These are phyloP conservation scores for Amphirosellinia nigrospora DNA, from an alignment of 495 filamentous ascomycete species.

Conservation along the genomic window DNA sequence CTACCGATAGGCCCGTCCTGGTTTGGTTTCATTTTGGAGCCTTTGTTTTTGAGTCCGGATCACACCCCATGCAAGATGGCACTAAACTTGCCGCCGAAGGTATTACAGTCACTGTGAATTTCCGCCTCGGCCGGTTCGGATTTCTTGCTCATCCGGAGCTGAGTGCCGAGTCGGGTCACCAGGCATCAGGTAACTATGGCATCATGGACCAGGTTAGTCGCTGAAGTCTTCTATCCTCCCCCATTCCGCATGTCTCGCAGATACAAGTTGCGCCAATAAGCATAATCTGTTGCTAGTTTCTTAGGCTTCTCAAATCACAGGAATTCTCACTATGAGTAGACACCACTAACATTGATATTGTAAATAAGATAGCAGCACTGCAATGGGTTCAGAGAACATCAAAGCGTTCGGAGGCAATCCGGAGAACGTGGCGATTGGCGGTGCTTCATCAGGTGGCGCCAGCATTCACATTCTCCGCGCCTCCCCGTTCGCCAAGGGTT, in stretches of 20 bases:
- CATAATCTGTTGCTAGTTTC: no score
- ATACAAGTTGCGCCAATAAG: no score
- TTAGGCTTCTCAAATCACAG: no score
- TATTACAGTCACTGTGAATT: slow-evolving; percentile 51
- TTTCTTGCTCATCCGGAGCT: slow-evolving; percentile 48
- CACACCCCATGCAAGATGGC: slow-evolving; percentile 24
- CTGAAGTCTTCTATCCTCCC: no score
- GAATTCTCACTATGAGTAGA: no score
- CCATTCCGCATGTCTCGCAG: no score
- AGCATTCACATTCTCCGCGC: slow-evolving; percentile 28
- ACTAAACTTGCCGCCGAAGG: not conserved
- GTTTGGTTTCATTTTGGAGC: slow-evolving; percentile 41
- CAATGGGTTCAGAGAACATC: slow-evolving; percentile 62
- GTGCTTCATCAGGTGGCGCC: slow-evolving; percentile 30
- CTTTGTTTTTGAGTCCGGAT: slow-evolving; percentile 33
- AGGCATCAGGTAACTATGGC: slow-evolving; percentile 45
- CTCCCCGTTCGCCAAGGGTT: slow-evolving; percentile 42
- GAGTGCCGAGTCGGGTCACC: slow-evolving; percentile 10
- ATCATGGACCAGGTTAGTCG: slow-evolving; percentile 51
- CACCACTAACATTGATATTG: no score
- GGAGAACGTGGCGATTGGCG: slow-evolving; percentile 35
- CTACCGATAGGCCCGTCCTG: slow-evolving; percentile 26
- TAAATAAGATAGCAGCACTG: slow-evolving; percentile 44
- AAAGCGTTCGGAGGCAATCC: slow-evolving; percentile 59
- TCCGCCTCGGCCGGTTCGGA: slow-evolving; percentile 64